Conservation (phyloP, 2,329 filamentous ascomycete species). For the Paecilomyces dactylethromorphus region DNA sequence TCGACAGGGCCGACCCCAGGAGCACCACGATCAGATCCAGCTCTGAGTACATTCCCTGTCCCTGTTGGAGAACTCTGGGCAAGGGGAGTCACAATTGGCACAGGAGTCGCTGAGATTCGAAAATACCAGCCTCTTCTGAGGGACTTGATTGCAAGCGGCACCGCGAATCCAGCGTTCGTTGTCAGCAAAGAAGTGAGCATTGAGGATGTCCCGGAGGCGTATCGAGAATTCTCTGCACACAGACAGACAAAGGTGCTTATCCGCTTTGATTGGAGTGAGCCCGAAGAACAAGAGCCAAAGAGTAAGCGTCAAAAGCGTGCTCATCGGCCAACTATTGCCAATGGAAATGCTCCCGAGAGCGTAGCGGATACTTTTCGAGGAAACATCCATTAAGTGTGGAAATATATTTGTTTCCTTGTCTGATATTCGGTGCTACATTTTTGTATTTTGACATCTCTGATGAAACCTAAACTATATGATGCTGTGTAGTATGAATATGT, state of each 20-base stretch:
- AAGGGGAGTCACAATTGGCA: neutral
- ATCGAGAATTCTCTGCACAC: neutral
- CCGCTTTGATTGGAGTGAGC: neutral
- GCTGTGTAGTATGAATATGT: neutral
- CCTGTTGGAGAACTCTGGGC: neutral
- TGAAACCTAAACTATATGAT: neutral
- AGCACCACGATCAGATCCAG: neutral
- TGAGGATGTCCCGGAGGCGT: conserved; percentile 1
- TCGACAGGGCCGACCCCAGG: neutral
- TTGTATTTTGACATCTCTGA: neutral
- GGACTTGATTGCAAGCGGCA: conserved; percentile 1
- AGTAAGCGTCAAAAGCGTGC: neutral
- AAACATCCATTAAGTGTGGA: too few species aligned
- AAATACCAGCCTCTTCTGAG: neutral
- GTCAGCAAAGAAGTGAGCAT: neutral
- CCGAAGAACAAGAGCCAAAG: neutral
- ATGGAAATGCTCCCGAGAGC: neutral
- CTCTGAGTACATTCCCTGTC: neutral
- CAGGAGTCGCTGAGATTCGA: neutral
- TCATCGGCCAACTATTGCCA: neutral
- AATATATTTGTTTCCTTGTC: neutral
- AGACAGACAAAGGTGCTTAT: neutral
- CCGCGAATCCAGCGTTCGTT: conserved; percentile 1
- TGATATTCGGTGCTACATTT: neutral
- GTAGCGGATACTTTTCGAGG: neutral